A percentile compares a stretch with the other conserved stretches of the same genome.
Conservation (phyloP, 495 filamentous ascomycete genomes). For the Annulohypoxylon nitens region DNA sequence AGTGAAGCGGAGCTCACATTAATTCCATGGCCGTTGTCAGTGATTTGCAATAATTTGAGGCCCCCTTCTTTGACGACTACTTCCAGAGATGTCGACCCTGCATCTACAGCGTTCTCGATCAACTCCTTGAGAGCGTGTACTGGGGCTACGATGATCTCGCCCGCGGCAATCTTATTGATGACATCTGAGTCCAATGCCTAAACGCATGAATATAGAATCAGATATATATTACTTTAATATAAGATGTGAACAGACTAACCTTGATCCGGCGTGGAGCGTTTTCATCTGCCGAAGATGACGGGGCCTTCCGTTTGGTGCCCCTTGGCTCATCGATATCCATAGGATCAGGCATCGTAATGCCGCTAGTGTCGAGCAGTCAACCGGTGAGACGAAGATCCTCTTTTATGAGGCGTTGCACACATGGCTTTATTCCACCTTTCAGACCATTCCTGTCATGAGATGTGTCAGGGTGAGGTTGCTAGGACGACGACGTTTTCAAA, state of each 20-base stretch:
- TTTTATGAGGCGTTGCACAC: constrained; percentile 4
- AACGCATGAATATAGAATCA: constrained; percentile 27
- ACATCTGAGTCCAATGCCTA: constrained; percentile 94
- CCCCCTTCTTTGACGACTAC: constrained; percentile 95
- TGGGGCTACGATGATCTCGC: constrained; percentile 97
- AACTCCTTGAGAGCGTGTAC: constrained; percentile 98
- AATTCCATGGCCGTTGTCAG: constrained; percentile 97
- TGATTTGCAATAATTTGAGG: constrained; percentile 96
- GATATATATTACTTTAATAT: constrained; percentile 5
- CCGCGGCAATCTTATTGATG: constrained; percentile 99
- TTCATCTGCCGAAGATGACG: constrained; percentile 56
- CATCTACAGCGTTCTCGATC: constrained; percentile 98
- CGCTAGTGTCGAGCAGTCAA: not conserved
- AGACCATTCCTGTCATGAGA: not conserved
- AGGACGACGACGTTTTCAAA: not conserved
- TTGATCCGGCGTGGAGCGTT: constrained; percentile 75
- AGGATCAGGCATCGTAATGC: constrained; percentile 56
- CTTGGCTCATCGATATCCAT: constrained; percentile 65
- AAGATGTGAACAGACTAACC: constrained; percentile 51
- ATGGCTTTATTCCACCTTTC: constrained; percentile 11
- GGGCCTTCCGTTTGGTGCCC: constrained; percentile 74
- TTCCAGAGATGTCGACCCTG: constrained; percentile 91
- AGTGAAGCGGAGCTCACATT: constrained; percentile 69
- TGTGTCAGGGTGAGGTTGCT: constrained; percentile 10
- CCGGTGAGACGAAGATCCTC: constrained; percentile 6